Percentiles rank a stretch among this genome's conserved stretches.
These are phyloP conservation scores for Lipomyces sp. DNA, from an alignment of 805 yeast genomes.

Conservation along the genomic window DNA sequence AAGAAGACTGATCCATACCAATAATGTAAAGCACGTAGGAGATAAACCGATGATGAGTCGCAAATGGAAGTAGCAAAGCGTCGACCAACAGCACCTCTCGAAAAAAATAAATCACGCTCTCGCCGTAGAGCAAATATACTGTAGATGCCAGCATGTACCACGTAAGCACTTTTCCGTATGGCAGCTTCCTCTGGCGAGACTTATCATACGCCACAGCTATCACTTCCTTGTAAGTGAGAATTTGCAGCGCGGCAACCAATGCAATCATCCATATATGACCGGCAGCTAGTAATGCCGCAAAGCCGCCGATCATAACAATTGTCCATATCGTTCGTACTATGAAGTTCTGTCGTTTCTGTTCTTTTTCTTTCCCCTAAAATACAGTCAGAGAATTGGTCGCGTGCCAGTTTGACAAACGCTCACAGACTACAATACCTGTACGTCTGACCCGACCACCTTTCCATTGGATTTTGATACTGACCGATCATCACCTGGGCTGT, in stretches of 20 bases:
- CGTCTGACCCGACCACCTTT: background rate
- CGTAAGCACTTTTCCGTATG: slow-evolving; percentile 49
- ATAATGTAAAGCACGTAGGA: slow-evolving; percentile 72
- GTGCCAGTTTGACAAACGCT: background rate
- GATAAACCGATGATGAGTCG: slow-evolving; percentile 79
- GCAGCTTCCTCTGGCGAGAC: slow-evolving; percentile 77
- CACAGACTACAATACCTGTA: background rate
- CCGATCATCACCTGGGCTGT: background rate
- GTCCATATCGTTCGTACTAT: slow-evolving; percentile 92
- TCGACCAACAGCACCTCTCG: slow-evolving; percentile 57
- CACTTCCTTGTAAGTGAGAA: slow-evolving; percentile 87
- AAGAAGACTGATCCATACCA: slow-evolving; percentile 17
- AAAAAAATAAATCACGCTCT: slow-evolving; percentile 73
- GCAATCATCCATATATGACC: slow-evolving; percentile 85
- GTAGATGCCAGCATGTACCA: slow-evolving; percentile 73
- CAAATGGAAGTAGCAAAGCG: slow-evolving; percentile 60
- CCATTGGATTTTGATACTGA: background rate
- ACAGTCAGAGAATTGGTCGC: background rate
- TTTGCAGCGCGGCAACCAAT: slow-evolving; percentile 72
- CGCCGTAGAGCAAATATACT: slow-evolving; percentile 87
- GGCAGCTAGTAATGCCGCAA: slow-evolving; percentile 70
- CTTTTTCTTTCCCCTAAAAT: slow-evolving; percentile 50
- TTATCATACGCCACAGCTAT: slow-evolving; percentile 86
- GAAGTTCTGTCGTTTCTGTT: slow-evolving; percentile 79
- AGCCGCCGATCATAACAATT: slow-evolving; percentile 79